Conservation (phyloP, 192 early-diverging fungal genomes). For the Gryganskiella cystojenkinii region DNA sequence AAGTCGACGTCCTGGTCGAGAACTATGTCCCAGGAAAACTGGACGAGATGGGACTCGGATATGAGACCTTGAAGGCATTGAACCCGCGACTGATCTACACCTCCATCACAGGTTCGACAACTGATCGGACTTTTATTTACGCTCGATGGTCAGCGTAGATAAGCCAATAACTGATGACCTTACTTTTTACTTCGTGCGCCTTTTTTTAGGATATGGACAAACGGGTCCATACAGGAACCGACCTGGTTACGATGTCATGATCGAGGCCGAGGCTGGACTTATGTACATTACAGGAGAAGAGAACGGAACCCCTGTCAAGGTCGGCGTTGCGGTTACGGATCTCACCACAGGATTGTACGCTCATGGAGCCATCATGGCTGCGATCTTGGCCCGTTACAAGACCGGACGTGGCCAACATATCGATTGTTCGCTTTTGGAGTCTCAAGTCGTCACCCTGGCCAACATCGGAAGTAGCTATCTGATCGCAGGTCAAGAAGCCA, state of each 20-base stretch:
- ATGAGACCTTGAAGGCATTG: conserved; percentile 66
- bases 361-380: conserved; percentile 92
- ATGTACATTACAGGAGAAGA: conserved; percentile 96
- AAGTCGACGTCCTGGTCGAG: conserved; percentile 86
- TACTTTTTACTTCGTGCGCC: too few species aligned
- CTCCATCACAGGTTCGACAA: conserved; percentile 70
- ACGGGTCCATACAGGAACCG: conserved; percentile 79
- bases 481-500: conserved; percentile 82
- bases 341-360: conserved; percentile 81
- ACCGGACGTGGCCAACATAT: conserved; percentile 85
- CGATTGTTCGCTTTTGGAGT: conserved; percentile 90
- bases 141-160: too few species aligned
- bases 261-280: conserved; percentile 88
- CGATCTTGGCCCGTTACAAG: conserved; percentile 72
- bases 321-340: conserved; percentile 93
- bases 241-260: conserved; percentile 90
- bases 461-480: conserved; percentile 93
- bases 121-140: not conserved
- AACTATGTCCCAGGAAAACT: conserved; percentile 92
- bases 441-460: conserved; percentile 86
- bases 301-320: conserved; percentile 85
- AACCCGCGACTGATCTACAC: conserved; percentile 88
- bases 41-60: conserved; percentile 79
- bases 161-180: too few species aligned
- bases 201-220: conserved; percentile 79